Conservation (phyloP, 371 early-diverging fungal species). For the Mucor piriformis region DNA sequence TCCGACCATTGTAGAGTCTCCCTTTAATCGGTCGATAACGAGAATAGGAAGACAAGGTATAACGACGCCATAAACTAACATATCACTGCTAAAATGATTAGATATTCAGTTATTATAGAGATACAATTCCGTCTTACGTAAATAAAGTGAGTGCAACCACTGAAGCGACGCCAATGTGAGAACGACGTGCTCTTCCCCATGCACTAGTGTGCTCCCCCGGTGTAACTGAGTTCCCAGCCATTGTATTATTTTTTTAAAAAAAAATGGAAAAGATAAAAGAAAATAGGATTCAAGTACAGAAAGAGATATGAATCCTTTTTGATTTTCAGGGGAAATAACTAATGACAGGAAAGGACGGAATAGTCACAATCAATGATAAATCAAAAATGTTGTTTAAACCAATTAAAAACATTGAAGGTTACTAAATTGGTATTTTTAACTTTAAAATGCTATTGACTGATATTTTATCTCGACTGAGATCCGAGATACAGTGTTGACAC, state of each 20-base stretch:
- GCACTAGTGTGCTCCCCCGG: slow-evolving; percentile 1
- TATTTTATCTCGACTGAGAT: too few relatives aligned
- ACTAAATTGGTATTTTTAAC: neutral
- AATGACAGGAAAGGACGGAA: neutral
- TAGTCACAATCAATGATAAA: neutral
- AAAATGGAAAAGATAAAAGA: neutral
- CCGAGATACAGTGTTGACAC: too few relatives aligned
- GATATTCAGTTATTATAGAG: too few relatives aligned
- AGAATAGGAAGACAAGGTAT: slow-evolving; percentile 84
- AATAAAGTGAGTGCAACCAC: slow-evolving; percentile 63
- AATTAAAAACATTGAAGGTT: neutral
- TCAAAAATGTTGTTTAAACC: neutral
- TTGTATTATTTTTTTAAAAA: neutral
- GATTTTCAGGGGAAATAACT: neutral
- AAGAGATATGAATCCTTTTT: neutral
- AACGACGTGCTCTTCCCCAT: slow-evolving; percentile 50
- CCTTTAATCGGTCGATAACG: slow-evolving; percentile 64
- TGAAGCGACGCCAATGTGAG: slow-evolving; percentile 52
- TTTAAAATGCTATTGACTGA: too few relatives aligned
- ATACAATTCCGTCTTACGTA: slow-evolving; percentile 47
- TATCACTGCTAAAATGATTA: slow-evolving; percentile 59
- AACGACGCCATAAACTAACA: slow-evolving; percentile 81
- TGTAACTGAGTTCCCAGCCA: neutral
- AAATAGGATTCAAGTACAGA: neutral
- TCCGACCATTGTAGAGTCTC: slow-evolving; percentile 70